Percentiles rank a stretch among this genome's conserved stretches.
Evolutionary conservation across 192 early-diverging fungal species (phyloP).

Genomic region (Rhizophagus clarus): DNA sequence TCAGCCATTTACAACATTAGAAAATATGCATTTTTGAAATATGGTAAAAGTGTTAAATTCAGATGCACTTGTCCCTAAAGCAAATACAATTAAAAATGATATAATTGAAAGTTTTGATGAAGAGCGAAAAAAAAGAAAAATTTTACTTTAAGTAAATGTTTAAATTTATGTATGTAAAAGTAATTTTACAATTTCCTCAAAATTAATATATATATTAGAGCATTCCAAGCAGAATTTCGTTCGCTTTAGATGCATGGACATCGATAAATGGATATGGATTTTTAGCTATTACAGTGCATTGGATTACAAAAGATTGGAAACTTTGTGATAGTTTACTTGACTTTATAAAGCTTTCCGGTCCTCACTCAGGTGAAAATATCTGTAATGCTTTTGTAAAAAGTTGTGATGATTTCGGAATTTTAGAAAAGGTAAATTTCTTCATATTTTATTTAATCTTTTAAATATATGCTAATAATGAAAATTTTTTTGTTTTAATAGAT

Average conservation of each 20-base stretch:
- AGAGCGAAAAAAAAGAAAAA: neutral
- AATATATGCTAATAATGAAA: too few species aligned
- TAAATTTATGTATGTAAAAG: too few species aligned
- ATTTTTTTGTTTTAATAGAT: neutral
- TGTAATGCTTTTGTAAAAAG: slow-evolving; percentile 16
- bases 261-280: neutral
- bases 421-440: neutral
- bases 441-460: neutral
- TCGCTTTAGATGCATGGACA: neutral
- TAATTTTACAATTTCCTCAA: too few species aligned
- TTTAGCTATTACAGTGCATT: slow-evolving; percentile 11
- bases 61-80: neutral
- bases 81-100: neutral
- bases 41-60: slow-evolving; percentile 7
- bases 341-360: neutral
- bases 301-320: neutral
- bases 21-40: slow-evolving; percentile 11
- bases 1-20: neutral
- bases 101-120: slow-evolving; percentile 8
- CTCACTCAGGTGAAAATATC: neutral
- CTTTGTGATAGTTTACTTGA: neutral
- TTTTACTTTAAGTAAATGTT: neutral
- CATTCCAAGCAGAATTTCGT: slow-evolving; percentile 1
- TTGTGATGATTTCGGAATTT: slow-evolving; percentile 2
- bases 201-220: neutral